Base-by-base conservation (phyloP, 192 early-diverging fungal genomes). In the Radiomyces spectabilis region DNA sequence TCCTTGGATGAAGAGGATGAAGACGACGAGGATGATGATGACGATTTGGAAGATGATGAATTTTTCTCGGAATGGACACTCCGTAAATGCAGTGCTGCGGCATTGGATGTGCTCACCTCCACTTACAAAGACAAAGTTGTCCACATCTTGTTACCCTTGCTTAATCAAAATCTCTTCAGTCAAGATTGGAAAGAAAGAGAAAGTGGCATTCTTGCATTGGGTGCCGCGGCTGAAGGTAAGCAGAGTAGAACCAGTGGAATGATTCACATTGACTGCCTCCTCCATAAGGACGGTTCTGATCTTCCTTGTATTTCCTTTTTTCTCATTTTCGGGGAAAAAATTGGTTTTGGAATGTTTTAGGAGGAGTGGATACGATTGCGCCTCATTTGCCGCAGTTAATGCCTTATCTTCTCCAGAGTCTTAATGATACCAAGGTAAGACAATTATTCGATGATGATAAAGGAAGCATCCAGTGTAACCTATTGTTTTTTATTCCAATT, bases 1-100 rank as follows among this genome's bases (percentile, higher is more conserved):
- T 5, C 5, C 13, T 5, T 8, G 5, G 33, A 35, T 35, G 33
- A 35, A 5, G 33, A 35, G 6, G 50, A 47, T 12, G 21, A 43
- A n/a, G 51, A 31, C 3, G 21, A 18, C n/a, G 79, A 87, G 41
- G 88, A 95, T 18, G 86, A 95, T 12, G 85, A 93, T 39, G 85
- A 84, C 37, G 86, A 87, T 38, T 83, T 89, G n/a, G 91, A 92
- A 39, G 83, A 86, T 22, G 91, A 93, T 15, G 88, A 91, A 34
- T 77, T 85, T 43, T 86, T 86, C 53, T 82, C 80, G 51, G 90
- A 94, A 64, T 99, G 97, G 97, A 98, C 92, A 61, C 67, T 98
- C 31, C 87, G 97, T 56, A 99, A 99, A 71, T 96, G 95, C 76
- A 85, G 91, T 7, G 95, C 97, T 0, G 89, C 94, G 4, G 88